Evolutionary conservation across 768 basidiomycete genomes (phyloP), one percentile per base, ranked within the genome.

Genomic region (Termitomyces sp.): DNA sequence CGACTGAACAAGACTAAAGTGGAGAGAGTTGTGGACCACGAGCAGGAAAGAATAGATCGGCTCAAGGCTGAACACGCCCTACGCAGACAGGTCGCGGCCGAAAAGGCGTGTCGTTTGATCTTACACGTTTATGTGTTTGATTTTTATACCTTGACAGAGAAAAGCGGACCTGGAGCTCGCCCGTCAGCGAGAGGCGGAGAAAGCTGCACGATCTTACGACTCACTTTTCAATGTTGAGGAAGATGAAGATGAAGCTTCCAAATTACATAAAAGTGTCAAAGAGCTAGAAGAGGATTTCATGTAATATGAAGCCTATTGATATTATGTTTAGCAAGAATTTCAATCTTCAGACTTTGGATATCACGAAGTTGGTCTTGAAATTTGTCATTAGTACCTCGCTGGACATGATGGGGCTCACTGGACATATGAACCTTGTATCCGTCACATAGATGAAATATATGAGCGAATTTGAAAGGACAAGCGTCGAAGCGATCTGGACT

Each of bases 1-100:
- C 85, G 95, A 28, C 75, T 98, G 44, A 94, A 92, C 73, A 97
- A 96, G 75, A 98, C 95, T 15, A 98, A 95, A 66, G 74, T 83
- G 51, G 92, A 92, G 72, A 80, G 77, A 29, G 79, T 81, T 36
- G 92, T 97, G 24, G 92, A 98, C 65, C 95, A 98, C 65, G 96
- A 98, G 67, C 84, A 88, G 63, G 95, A 96, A 63, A 80, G 81
- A 24, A 75, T 92, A 28, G 94, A 93, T 31, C 81, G 96, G 18
- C 69, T 93, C 64, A 94, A 93, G 69, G 74, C 75, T 55, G 93
- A 94, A 67, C 85, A 81, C 45, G 82, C 86, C 1, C 72, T 73
- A 28, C 84, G 86, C 51, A 78, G 87, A 53, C 78, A 76, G 2
- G 79, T 76, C 0, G 90, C 87, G 2, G 78, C 77, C 1, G 87